These are phyloP conservation scores for Cladophialophora psammophila DNA, from an alignment of 2,329 filamentous ascomycete species.

Conservation along the genomic window DNA sequence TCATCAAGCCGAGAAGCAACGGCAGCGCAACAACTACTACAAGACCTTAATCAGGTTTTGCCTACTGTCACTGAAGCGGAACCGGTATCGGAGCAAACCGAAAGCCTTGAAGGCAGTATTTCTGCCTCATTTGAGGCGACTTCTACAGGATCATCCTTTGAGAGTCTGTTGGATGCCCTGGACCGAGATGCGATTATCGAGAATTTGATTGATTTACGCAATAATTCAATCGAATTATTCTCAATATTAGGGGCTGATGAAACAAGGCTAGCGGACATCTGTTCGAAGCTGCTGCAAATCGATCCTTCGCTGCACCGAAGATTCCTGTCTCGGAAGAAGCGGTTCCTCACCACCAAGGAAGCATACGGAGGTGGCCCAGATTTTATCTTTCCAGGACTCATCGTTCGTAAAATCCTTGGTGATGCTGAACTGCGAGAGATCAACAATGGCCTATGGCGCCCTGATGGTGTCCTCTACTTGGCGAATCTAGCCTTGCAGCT, in stretches of 20 bases:
- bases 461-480: constrained; percentile 50
- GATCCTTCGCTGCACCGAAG: constrained; percentile 36
- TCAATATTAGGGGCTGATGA: constrained; percentile 21
- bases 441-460: constrained; percentile 43
- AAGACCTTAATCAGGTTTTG: constrained; percentile 20
- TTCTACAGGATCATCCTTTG: constrained; percentile 9
- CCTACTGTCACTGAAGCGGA: constrained; percentile 25
- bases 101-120: constrained; percentile 4
- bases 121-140: constrained; percentile 11
- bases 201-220: constrained; percentile 26
- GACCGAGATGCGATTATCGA: constrained; percentile 35
- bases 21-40: constrained; percentile 23
- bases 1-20: constrained; percentile 25
- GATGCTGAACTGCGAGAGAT: constrained; percentile 35
- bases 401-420: constrained; percentile 45
- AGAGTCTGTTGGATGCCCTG: constrained; percentile 26
- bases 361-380: constrained; percentile 41
- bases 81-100: background rate
- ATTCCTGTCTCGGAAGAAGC: constrained; percentile 40
- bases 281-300: constrained; percentile 7
- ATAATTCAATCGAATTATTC: constrained; percentile 29
- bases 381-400: constrained; percentile 48
- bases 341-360: constrained; percentile 42
- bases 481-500: constrained; percentile 56
- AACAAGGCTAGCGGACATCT: constrained; percentile 6